Evolutionary conservation across 768 basidiomycete species (phyloP).

Genomic region (Tremella yokohamensis): DNA sequence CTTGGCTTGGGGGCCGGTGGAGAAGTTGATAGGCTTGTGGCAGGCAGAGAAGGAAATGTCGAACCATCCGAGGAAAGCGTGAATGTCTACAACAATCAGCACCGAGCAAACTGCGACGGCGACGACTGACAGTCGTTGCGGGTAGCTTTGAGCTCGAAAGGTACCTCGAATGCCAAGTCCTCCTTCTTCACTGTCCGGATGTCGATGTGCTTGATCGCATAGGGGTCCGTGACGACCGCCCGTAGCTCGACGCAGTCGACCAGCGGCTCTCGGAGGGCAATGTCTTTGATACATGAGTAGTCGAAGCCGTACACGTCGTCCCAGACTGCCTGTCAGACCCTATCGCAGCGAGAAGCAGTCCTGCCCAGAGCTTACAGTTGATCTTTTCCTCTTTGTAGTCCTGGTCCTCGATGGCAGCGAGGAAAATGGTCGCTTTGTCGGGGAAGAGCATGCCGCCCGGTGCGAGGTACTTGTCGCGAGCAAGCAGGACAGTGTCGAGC

Average conservation of each 20-base stretch:
- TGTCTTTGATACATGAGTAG: conserved; percentile 98
- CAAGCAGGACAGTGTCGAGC: conserved; percentile 96
- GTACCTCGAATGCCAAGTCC: conserved; percentile 78
- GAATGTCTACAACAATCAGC: conserved; percentile 63
- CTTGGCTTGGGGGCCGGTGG: conserved; percentile 94
- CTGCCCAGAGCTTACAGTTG: conserved; percentile 70
- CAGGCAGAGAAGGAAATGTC: conserved; percentile 93
- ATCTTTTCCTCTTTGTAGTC: conserved; percentile 99
- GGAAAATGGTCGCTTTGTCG: conserved; percentile 82
- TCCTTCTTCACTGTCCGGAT: conserved; percentile 89
- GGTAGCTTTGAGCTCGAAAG: conserved; percentile 75
- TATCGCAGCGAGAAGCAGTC: background rate
- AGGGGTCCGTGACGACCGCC: conserved; percentile 89
- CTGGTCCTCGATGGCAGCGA: conserved; percentile 97
- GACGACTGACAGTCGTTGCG: conserved; percentile 80
- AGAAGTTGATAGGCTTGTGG: conserved; percentile 92
- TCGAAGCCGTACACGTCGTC: conserved; percentile 99
- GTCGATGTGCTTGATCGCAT: conserved; percentile 85
- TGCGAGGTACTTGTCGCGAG: conserved; percentile 90
- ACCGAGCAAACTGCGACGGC: background rate
- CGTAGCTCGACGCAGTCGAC: conserved; percentile 99
- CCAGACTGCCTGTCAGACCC: conserved; percentile 67
- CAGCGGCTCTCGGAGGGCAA: conserved; percentile 89
- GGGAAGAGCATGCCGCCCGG: conserved; percentile 90
- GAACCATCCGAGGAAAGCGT: conserved; percentile 99